Conservation (phyloP, 345 rosid genomes). For the Murraya paniculata region DNA sequence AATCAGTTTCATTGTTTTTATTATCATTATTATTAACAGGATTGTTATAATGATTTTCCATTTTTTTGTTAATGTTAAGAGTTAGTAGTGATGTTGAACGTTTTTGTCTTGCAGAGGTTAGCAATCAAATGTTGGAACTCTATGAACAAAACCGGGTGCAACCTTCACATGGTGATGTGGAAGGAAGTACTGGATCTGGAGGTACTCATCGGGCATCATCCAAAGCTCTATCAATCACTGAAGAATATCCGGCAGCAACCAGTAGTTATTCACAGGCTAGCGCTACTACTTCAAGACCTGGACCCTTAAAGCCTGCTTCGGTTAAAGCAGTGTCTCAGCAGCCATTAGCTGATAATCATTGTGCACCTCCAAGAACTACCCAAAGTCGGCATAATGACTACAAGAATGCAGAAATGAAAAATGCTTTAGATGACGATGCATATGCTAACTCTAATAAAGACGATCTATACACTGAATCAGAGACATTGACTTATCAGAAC, state of each 20-base stretch:
- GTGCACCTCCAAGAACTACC: constrained; percentile 17
- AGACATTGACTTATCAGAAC: constrained; percentile 20
- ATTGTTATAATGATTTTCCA: neutral
- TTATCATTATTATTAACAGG: neutral
- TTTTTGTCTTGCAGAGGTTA: constrained; percentile 40
- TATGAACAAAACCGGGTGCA: constrained; percentile 52
- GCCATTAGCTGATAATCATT: constrained; percentile 23
- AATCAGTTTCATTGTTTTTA: neutral
- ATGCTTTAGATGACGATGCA: constrained; percentile 33
- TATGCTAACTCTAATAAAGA: constrained; percentile 30
- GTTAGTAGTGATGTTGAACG: neutral
- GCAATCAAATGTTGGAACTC: constrained; percentile 58
- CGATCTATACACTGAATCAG: constrained; percentile 18
- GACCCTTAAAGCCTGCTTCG: constrained; percentile 21
- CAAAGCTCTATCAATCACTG: constrained; percentile 31
- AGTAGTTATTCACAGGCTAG: constrained; percentile 24
- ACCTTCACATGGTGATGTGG: constrained; percentile 44
- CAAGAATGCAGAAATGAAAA: constrained; percentile 32
- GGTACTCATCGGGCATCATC: constrained; percentile 24
- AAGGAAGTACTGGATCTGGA: constrained; percentile 42
- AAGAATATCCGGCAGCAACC: constrained; percentile 37
- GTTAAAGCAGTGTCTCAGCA: constrained; percentile 31
- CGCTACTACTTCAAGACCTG: constrained; percentile 4
- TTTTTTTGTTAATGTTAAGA: neutral
- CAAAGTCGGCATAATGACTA: constrained; percentile 27